Evolutionary conservation across 306 rosid genomes (phyloP).

Genomic region (Prunus padus): DNA sequence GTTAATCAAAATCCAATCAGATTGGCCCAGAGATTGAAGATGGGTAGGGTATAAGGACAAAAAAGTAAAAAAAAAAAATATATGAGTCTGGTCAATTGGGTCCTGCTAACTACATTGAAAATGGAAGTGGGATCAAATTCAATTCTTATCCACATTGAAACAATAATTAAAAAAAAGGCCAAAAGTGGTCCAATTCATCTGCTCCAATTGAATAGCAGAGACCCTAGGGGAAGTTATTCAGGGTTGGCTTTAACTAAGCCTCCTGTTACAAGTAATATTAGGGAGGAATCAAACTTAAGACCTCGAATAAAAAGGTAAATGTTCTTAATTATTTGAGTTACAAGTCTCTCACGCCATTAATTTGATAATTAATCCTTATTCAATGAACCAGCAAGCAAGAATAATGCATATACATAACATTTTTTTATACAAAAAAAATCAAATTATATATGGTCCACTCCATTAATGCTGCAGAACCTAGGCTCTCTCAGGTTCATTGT

Average conservation of each 20-base stretch:
- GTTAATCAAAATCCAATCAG: slow-evolving; percentile 11
- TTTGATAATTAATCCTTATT: slow-evolving; percentile 11
- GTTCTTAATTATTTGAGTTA: no score
- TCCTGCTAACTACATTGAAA: neutral
- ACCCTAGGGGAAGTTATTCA: no score
- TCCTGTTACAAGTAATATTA: no score
- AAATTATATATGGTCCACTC: slow-evolving; percentile 34
- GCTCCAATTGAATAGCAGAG: neutral
- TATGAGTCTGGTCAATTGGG: neutral
- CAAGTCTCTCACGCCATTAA: neutral
- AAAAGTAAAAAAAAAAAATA: neutral
- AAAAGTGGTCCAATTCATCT: neutral
- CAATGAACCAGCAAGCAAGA: slow-evolving; percentile 22
- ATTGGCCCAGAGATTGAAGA: slow-evolving; percentile 1
- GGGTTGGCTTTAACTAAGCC: no score
- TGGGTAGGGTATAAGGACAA: slow-evolving; percentile 18
- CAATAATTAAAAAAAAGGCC: neutral
- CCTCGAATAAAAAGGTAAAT: fast-evolving
- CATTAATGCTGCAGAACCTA: slow-evolving; percentile 31
- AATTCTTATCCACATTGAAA: neutral
- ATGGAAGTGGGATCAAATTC: neutral
- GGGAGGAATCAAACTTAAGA: no score
- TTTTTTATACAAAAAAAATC: neutral
- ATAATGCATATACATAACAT: neutral
- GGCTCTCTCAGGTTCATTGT: slow-evolving; percentile 38